Evolutionary conservation across 306 rosid species (phyloP), one percentile per base, ranked within the genome.

Genomic region (Parietaria judaica): DNA sequence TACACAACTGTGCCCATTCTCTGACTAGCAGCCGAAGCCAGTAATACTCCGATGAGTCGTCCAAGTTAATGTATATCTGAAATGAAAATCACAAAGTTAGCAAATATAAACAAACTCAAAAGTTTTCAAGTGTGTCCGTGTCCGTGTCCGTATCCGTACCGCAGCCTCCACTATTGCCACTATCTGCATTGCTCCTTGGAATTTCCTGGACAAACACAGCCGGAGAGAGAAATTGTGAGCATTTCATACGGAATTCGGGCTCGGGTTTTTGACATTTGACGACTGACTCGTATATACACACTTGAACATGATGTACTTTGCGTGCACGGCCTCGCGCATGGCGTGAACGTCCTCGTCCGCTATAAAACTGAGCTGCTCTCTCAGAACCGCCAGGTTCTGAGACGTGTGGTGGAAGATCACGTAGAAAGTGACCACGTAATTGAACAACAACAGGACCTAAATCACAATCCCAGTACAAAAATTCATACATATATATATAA

Each of bases 121-220:
- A 23, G 9, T 41, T 41, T 41, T 41, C 45, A 41, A 41, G 3
- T 41, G 9, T 41, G 31, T 41, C 3, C 1, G 9, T 41, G 9
- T 41, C 9, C 45, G 5, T 39, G 4, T 39, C 44, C 44, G 7
- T 39, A n/a, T 16, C 37, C 70, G 51, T 82, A 94, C 97, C 99
- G 81, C 61, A 56, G 82, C 87, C 79, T 88, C 99, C 39, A 89
- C 94, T 74, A 74, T 69, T 56, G 97, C 99, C 54, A 94, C 90
- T 50, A 94, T 83, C 85, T 94, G 99, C 99, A 94, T 94, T 54
- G 95, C 90, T 58, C 81, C 94, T 71, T 86, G 96, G 70, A 94
- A 94, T 72, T 86, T 94, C 76, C 99, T 94, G 81, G 58, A 50
- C 44, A 66, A 8, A 64, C 31, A 80, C 60, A 35, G 31, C 60